phyloP scores from a whole-genome alignment of 2,329 filamentous ascomycete species.

The Fusarium papillatum region DNA sequence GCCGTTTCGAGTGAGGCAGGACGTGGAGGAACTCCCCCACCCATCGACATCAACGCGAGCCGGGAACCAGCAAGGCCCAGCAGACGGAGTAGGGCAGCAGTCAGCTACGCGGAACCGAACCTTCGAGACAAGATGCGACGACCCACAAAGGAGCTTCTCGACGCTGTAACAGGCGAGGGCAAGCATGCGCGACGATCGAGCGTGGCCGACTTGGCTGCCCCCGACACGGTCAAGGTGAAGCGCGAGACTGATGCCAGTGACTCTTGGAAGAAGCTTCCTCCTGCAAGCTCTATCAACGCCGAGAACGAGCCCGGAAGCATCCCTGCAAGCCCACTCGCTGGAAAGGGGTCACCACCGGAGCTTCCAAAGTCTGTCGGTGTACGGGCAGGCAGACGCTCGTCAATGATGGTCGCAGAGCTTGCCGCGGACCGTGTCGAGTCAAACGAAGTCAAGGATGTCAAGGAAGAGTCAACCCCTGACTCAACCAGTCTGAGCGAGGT shows the following conservation, averaged over 20 bases:
- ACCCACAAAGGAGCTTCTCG: constrained; percentile 81
- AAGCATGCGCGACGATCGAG: constrained; percentile 62
- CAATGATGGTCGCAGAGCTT: constrained; percentile 42
- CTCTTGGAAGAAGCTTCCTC: constrained; percentile 48
- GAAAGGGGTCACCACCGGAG: constrained; percentile 50
- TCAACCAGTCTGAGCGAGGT: constrained; percentile 45
- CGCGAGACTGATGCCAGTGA: constrained; percentile 48
- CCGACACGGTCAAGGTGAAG: constrained; percentile 48
- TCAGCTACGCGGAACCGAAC: constrained; percentile 89
- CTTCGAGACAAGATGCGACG: constrained; percentile 87
- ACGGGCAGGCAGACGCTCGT: constrained; percentile 58
- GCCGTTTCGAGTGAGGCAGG: constrained; percentile 50
- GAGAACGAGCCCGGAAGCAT: constrained; percentile 37
- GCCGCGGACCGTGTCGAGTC: constrained; percentile 21
- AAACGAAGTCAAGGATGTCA: constrained; percentile 20
- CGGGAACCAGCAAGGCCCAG: constrained; percentile 74
- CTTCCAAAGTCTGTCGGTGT: constrained; percentile 51
- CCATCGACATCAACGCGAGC: constrained; percentile 66
- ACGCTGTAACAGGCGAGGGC: constrained; percentile 78
- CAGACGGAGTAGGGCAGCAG: constrained; percentile 74
- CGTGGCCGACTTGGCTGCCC: constrained; percentile 44
- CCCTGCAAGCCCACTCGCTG: constrained; percentile 57
- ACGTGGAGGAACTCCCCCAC: constrained; percentile 70
- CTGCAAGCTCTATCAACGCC: constrained; percentile 8
- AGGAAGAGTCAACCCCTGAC: constrained; percentile 30